These are phyloP conservation scores for Neopestalotiopsis rosae DNA, from an alignment of 2,329 filamentous ascomycete genomes.

Conservation along the genomic window DNA sequence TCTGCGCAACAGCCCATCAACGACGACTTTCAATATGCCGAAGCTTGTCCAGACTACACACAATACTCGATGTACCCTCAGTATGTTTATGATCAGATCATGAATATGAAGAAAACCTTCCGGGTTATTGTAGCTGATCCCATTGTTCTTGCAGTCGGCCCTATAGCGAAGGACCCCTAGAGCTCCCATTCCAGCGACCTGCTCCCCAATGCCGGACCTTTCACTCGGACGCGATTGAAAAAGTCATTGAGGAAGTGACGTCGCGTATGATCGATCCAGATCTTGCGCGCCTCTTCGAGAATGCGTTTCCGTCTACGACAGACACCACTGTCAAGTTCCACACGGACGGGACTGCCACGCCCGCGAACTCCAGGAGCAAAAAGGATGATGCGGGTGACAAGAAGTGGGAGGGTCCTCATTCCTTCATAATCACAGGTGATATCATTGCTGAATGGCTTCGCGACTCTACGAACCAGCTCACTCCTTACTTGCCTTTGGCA, in stretches of 20 bases:
- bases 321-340: slow-evolving; percentile 93
- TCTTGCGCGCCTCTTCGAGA: slow-evolving; percentile 90
- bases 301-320: slow-evolving; percentile 89
- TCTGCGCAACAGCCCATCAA: slow-evolving; percentile 13
- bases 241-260: slow-evolving; percentile 84
- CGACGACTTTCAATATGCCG: slow-evolving; percentile 34
- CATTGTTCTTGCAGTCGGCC: slow-evolving; percentile 63
- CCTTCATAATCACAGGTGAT: slow-evolving; percentile 86
- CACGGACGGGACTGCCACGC: slow-evolving; percentile 62
- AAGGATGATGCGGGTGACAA: slow-evolving; percentile 54
- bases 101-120: slow-evolving; percentile 11
- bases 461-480: slow-evolving; percentile 91
- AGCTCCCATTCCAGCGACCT: slow-evolving; percentile 86
- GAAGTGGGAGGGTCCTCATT: slow-evolving; percentile 84
- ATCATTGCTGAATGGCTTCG: slow-evolving; percentile 93
- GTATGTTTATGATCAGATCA: slow-evolving; percentile 44
- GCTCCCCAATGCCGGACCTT: slow-evolving; percentile 85
- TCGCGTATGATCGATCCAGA: slow-evolving; percentile 82
- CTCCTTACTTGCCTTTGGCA: slow-evolving; percentile 85
- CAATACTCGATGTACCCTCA: slow-evolving; percentile 63
- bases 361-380: slow-evolving; percentile 42
- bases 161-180: slow-evolving; percentile 77
- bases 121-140: slow-evolving; percentile 25
- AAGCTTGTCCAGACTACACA: slow-evolving; percentile 69
- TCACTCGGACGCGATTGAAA: slow-evolving; percentile 82